Evolutionary conservation across 345 rosid species (phyloP).

Genomic region (Linum trigynum): DNA sequence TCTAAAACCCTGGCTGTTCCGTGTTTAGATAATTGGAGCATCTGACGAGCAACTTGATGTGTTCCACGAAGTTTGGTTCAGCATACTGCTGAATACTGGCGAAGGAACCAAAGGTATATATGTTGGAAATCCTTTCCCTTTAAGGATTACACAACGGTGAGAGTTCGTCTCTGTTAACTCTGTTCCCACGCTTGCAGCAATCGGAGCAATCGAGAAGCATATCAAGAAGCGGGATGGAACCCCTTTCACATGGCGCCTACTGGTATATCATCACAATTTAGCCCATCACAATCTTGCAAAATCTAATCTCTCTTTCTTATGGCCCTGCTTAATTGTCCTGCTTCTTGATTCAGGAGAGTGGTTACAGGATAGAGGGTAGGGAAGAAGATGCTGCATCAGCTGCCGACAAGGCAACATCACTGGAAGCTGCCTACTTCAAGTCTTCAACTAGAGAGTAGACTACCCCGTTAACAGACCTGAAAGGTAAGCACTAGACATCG

Average conservation of each 20-base stretch:
- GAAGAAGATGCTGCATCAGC: conserved; percentile 29
- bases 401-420: conserved; percentile 41
- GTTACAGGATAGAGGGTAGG: conserved; percentile 39
- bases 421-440: conserved; percentile 55
- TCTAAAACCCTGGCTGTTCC: neutral
- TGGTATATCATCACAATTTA: conserved; percentile 36
- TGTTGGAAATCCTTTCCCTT: neutral
- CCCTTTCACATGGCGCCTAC: conserved; percentile 75
- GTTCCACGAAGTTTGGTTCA: conserved; percentile 76
- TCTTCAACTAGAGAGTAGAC: conserved; percentile 22
- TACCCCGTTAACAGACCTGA: neutral
- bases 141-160: neutral
- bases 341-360: conserved; percentile 46
- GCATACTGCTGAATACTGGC: conserved; percentile 52
- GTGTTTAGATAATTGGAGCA: conserved; percentile 57
- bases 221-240: conserved; percentile 55
- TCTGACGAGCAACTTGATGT: conserved; percentile 89
- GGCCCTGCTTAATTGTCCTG: neutral
- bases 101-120: conserved; percentile 48
- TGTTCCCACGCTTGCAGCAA: conserved; percentile 29
- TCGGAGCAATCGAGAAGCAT: conserved; percentile 44
- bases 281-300: neutral
- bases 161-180: conserved; percentile 5
- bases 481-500: neutral
- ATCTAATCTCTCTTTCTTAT: too few species aligned